Evolutionary conservation across 805 yeast genomes (phyloP).

Genomic region (Candida pini): DNA sequence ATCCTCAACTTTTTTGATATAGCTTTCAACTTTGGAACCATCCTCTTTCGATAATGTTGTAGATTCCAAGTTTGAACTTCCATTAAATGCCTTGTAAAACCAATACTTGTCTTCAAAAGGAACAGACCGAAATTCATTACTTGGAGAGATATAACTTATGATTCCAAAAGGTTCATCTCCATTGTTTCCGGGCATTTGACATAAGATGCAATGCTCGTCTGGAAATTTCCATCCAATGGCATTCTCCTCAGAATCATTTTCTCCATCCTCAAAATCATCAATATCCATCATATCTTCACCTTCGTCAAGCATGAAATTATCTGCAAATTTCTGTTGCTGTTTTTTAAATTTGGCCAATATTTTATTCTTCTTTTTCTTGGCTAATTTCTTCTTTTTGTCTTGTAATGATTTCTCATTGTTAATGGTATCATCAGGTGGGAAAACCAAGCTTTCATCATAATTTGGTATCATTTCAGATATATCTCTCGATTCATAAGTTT

Average conservation of each 20-base stretch:
- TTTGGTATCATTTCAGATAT: conserved; percentile 33
- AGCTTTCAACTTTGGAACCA: conserved; percentile 33
- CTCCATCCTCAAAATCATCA: conserved; percentile 5
- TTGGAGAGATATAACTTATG: conserved; percentile 53
- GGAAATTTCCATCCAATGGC: conserved; percentile 63
- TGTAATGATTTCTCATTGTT: conserved; percentile 32
- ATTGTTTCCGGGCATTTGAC: conserved; percentile 64
- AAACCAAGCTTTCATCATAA: conserved; percentile 19
- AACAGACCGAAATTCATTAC: conserved; percentile 55
- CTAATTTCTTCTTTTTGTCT: conserved; percentile 60
- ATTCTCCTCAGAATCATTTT: conserved; percentile 32
- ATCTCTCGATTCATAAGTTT: conserved; percentile 19
- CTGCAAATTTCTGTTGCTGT: conserved; percentile 74
- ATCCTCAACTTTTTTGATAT: conserved; percentile 32
- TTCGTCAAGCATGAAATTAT: conserved; percentile 34
- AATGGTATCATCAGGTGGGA: conserved; percentile 5
- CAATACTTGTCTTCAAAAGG: conserved; percentile 63
- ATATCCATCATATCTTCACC: background rate
- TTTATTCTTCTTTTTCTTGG: conserved; percentile 63
- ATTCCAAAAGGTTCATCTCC: conserved; percentile 69
- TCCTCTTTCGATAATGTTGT: conserved; percentile 2
- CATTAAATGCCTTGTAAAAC: conserved; percentile 59
- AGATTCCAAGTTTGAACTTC: conserved; percentile 35
- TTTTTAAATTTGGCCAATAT: conserved; percentile 73
- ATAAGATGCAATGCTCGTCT: conserved; percentile 68